phyloP scores from a whole-genome alignment of 768 basidiomycete genomes.

The Dioszegia crocea region DNA sequence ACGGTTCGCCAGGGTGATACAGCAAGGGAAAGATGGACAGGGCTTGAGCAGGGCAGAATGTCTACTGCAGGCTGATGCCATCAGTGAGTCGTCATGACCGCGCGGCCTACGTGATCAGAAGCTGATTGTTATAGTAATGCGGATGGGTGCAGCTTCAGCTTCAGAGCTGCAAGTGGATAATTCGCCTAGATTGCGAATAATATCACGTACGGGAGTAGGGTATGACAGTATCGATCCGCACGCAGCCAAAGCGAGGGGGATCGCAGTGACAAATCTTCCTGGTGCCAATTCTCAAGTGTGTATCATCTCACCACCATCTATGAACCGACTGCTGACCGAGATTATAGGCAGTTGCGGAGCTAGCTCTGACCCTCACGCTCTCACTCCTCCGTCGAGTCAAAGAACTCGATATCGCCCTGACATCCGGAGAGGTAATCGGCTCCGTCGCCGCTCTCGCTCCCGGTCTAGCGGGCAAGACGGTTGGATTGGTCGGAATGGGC shows the following conservation, averaged over 20 bases:
- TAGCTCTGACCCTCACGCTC: constrained; percentile 32
- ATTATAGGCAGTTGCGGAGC: constrained; percentile 33
- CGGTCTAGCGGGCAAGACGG: constrained; percentile 42
- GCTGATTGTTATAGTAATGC: constrained; percentile 20
- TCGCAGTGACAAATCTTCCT: constrained; percentile 37
- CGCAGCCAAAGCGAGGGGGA: constrained; percentile 22
- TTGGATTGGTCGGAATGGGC: constrained; percentile 51
- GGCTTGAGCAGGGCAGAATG: constrained; percentile 23
- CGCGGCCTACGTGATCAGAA: background rate
- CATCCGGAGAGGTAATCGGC: constrained; percentile 28
- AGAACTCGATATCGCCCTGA: constrained; percentile 29
- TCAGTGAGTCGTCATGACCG: constrained; percentile 22
- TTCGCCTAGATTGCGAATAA: constrained; percentile 18
- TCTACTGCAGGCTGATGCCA: constrained; percentile 29
- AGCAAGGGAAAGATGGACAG: constrained; percentile 12
- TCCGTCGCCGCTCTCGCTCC: constrained; percentile 34
- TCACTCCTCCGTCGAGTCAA: constrained; percentile 31
- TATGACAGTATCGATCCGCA: constrained; percentile 38
- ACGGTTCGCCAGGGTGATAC: constrained; percentile 26
- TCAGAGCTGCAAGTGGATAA: constrained; percentile 14
- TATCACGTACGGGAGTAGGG: constrained; percentile 38
- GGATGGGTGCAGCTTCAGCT: constrained; percentile 20
- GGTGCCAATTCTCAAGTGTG: constrained; percentile 43
- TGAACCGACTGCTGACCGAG: background rate
- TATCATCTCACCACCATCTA: background rate